Evolutionary conservation across 1,139 yeast genomes (phyloP), one percentile per base, ranked within the genome.

Genomic region (Scheffersomyces lignicola): DNA sequence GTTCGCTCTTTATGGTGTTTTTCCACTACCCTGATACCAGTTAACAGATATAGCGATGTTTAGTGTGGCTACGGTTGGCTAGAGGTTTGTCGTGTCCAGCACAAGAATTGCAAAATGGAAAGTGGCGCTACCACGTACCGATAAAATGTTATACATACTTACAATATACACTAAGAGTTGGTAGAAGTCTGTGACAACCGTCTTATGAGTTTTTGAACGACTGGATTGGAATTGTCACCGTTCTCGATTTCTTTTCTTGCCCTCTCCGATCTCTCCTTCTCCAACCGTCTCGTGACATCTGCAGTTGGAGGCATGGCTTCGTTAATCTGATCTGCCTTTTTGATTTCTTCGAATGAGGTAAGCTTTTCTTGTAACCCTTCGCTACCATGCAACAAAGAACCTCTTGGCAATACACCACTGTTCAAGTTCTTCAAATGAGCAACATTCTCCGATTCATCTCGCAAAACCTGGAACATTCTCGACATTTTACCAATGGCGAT

Each of bases 401-500:
- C 98, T 52, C 86, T 82, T 12, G 98, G 97, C 45, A 92, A 67
- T 14, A 65, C 58, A 3, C 73, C 78, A 24, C 89, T 80, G 44
- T 84, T 73, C 45, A 80, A 73, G 20, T 75, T 71, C 60, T 88
- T 87, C 54, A 92, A 72, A 52, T 81, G 89, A 38, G 84, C 82
- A 31, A 92, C 95, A 47, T 80, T 83, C 57, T 88, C 97, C 33
- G 92, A 79, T 56, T 92, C 97, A 54, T 88, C 89, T 49, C 97
- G 76, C 49, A 92, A 69, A 6, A 90, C 84, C 49, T 83, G 85
- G 62, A 86, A 92, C 96, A 92, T 89, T 41, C 97, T 75, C 15
- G 96, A 85, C 41, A 92, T 86, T 44, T 96, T 76, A 21, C 97
- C 97, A 62, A 92, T 92, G 15, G 98, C 97, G 51, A 92, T 66